phyloP scores from a whole-genome alignment of 1,284 basidiomycete genomes.

The Sparassis latifolia region DNA sequence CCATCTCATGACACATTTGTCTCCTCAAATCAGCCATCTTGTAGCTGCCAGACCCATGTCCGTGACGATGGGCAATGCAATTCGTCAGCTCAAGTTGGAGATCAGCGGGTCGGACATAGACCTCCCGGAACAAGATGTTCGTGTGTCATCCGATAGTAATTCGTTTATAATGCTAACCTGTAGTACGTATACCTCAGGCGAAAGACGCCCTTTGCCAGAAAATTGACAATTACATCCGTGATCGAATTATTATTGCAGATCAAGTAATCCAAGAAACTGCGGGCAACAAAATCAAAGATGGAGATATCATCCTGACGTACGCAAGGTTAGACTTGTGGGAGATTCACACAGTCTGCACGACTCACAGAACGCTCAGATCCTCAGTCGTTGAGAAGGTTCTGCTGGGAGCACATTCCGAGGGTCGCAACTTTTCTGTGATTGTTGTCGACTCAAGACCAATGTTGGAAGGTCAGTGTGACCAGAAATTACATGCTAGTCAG shows the following conservation, averaged over 20 bases:
- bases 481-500: background rate
- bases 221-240: conserved; percentile 92
- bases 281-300: conserved; percentile 89
- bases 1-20: conserved; percentile 83
- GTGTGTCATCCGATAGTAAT: conserved; percentile 20
- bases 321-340: conserved; percentile 53
- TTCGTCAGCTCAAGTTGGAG: conserved; percentile 92
- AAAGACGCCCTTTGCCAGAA: conserved; percentile 80
- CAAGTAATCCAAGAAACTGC: conserved; percentile 90
- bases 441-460: conserved; percentile 94
- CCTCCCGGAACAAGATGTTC: conserved; percentile 87
- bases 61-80: conserved; percentile 94
- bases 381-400: conserved; percentile 92
- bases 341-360: too few species aligned
- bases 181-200: conserved; percentile 47
- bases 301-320: conserved; percentile 90
- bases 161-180: conserved; percentile 3
- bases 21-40: conserved; percentile 87
- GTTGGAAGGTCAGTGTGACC: conserved; percentile 64
- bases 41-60: conserved; percentile 86
- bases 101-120: conserved; percentile 92
- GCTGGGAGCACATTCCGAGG: conserved; percentile 68
- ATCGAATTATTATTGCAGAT: conserved; percentile 90
- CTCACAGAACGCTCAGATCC: conserved; percentile 46
- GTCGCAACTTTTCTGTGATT: conserved; percentile 82